A percentile compares a stretch with the other conserved stretches of the same genome.
Evolutionary conservation across 768 basidiomycete species (phyloP).

Genomic region (Lentinula detonsa): DNA sequence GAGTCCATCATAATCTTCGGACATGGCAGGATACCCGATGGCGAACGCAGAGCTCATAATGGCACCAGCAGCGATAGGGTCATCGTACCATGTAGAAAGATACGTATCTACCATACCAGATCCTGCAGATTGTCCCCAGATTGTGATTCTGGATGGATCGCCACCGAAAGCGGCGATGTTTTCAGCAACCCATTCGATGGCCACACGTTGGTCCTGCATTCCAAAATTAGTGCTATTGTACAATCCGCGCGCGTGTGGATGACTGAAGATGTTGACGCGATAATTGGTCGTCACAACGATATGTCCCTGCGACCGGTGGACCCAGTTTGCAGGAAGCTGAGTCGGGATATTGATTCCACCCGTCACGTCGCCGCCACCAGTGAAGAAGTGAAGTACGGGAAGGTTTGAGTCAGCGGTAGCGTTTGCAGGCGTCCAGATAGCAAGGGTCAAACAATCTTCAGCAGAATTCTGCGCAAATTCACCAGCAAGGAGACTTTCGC

Average conservation of each 20-base stretch:
- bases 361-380: conserved; percentile 8
- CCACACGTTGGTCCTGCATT: conserved; percentile 21
- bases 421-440: conserved; percentile 10
- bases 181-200: conserved; percentile 20
- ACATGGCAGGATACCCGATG: background rate
- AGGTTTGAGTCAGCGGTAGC: conserved; percentile 8
- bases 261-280: conserved; percentile 10
- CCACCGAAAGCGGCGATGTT: conserved; percentile 21
- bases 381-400: conserved; percentile 11
- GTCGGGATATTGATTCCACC: conserved; percentile 9
- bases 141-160: conserved; percentile 18
- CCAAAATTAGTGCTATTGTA: conserved; percentile 18
- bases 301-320: conserved; percentile 8
- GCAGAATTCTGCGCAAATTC: conserved; percentile 2
- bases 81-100: conserved; percentile 5
- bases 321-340: conserved; percentile 13
- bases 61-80: conserved; percentile 8
- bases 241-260: conserved; percentile 10
- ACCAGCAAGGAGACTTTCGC: conserved; percentile 8
- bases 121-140: conserved; percentile 15
- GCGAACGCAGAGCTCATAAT: conserved; percentile 9
- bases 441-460: conserved; percentile 11
- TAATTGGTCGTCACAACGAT: conserved; percentile 12
- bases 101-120: background rate
- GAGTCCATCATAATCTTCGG: background rate